These are phyloP conservation scores for Parastagonospora avenae DNA, from an alignment of 2,329 filamentous ascomycete genomes.

Conservation along the genomic window DNA sequence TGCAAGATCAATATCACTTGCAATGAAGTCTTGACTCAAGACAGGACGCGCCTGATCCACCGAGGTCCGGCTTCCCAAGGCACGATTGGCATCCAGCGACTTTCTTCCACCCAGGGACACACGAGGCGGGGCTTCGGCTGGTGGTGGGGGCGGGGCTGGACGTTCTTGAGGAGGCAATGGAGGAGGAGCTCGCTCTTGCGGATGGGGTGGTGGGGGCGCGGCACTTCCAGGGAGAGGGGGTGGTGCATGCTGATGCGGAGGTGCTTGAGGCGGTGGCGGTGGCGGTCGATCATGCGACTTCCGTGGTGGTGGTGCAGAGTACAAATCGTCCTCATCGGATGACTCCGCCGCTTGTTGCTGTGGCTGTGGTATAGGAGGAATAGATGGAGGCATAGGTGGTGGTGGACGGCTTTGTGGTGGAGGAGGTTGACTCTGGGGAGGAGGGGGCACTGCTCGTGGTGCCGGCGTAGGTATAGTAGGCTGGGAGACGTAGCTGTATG, in stretches of 20 bases:
- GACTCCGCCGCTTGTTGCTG: conserved; percentile 32
- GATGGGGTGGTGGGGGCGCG: conserved; percentile 42
- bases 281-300: conserved; percentile 44
- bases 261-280: conserved; percentile 44
- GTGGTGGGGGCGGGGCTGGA: conserved; percentile 34
- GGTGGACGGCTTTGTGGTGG: conserved; percentile 36
- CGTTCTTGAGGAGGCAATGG: conserved; percentile 50
- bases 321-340: conserved; percentile 46
- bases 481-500: conserved; percentile 57
- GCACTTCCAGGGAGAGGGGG: conserved; percentile 49
- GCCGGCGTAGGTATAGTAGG: conserved; percentile 31
- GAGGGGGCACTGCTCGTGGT: conserved; percentile 45
- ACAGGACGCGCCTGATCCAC: conserved; percentile 73
- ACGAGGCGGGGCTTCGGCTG: conserved; percentile 50
- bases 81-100: conserved; percentile 69
- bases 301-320: conserved; percentile 41
- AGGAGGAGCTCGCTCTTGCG: conserved; percentile 48
- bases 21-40: conserved; percentile 81
- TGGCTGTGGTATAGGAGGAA: conserved; percentile 34
- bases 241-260: conserved; percentile 40
- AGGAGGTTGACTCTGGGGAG: conserved; percentile 38
- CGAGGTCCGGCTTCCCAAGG: conserved; percentile 62
- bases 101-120: conserved; percentile 55
- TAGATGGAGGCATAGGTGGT: conserved; percentile 43
- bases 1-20: conserved; percentile 82